Evolutionary conservation across 305 asterid species (phyloP).

Genomic region (Fraxinus velutina): DNA sequence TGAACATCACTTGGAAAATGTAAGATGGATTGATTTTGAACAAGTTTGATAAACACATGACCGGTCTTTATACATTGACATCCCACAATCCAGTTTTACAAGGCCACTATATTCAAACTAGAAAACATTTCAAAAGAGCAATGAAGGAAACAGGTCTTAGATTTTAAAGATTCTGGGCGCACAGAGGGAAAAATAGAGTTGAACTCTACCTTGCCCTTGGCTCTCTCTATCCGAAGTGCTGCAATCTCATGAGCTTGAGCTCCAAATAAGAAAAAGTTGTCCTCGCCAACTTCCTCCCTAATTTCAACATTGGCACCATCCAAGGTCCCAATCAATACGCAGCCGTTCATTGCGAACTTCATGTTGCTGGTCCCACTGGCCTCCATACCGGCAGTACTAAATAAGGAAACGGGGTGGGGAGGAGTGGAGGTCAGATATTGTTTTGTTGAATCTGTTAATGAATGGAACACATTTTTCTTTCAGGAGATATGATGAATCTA

Average conservation of each 20-base stretch:
- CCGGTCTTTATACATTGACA: not conserved
- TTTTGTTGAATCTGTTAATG: not conserved
- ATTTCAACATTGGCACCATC: conserved; percentile 98
- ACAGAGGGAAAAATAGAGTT: not conserved
- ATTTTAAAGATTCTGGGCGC: not conserved
- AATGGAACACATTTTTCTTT: not conserved
- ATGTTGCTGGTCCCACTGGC: conserved; percentile 99
- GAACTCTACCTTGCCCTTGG: conserved; percentile 71
- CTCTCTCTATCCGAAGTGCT: conserved; percentile 72
- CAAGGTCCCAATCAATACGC: conserved; percentile 77
- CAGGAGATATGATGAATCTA: not conserved
- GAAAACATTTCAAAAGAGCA: not conserved
- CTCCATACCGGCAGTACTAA: conserved; percentile 95
- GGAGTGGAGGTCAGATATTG: conserved; percentile 2
- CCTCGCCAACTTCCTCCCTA: conserved; percentile 87
- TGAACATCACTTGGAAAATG: not conserved
- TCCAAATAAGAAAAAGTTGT: conserved; percentile 85
- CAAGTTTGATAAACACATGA: not conserved
- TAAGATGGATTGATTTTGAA: not conserved
- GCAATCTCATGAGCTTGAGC: conserved; percentile 89
- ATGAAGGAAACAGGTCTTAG: not conserved
- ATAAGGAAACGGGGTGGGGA: conserved; percentile 12
- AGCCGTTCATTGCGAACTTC: conserved; percentile 94
- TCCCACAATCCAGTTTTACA: not conserved
- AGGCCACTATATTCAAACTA: not conserved